These are phyloP conservation scores for Annulohypoxylon truncatum DNA, from an alignment of 2,329 filamentous ascomycete species.

Conservation along the genomic window DNA sequence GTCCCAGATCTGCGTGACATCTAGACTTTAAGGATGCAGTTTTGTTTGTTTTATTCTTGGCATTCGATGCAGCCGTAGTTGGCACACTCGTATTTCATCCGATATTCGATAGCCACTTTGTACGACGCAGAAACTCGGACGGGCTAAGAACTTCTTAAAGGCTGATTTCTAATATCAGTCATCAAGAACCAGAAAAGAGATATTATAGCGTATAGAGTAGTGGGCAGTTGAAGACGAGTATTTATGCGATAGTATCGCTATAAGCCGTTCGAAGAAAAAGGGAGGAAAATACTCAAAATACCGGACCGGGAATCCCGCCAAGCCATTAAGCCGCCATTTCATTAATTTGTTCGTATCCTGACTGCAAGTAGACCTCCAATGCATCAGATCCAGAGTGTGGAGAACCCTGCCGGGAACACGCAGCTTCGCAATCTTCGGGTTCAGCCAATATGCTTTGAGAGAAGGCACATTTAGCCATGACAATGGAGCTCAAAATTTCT, in stretches of 20 bases:
- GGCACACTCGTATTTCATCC: slow-evolving; percentile 5
- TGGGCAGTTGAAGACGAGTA: too few relatives aligned
- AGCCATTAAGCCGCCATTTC: slow-evolving; percentile 10
- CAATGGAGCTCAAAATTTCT: slow-evolving; percentile 21
- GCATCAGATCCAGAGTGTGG: slow-evolving; percentile 41
- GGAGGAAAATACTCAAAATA: slow-evolving; percentile 1
- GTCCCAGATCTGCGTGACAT: not conserved
- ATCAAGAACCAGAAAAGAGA: too few relatives aligned
- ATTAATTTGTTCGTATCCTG: slow-evolving; percentile 33
- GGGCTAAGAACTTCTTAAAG: not conserved
- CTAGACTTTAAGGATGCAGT: slow-evolving; percentile 5
- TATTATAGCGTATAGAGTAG: not conserved
- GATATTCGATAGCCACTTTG: slow-evolving; percentile 10
- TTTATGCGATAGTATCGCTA: too few relatives aligned
- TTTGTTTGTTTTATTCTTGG: slow-evolving; percentile 21
- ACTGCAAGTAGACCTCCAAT: slow-evolving; percentile 7
- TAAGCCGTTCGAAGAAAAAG: too few relatives aligned
- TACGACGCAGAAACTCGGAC: slow-evolving; percentile 1
- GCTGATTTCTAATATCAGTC: too few relatives aligned
- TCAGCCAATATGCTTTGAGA: slow-evolving; percentile 32
- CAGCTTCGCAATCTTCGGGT: slow-evolving; percentile 35
- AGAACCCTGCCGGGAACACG: slow-evolving; percentile 43
- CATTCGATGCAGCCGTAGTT: slow-evolving; percentile 30
- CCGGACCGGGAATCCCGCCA: slow-evolving; percentile 33
- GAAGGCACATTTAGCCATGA: slow-evolving; percentile 34